These are phyloP conservation scores for Arctium lappa DNA, from an alignment of 129 eudicot species.

Conservation along the genomic window DNA sequence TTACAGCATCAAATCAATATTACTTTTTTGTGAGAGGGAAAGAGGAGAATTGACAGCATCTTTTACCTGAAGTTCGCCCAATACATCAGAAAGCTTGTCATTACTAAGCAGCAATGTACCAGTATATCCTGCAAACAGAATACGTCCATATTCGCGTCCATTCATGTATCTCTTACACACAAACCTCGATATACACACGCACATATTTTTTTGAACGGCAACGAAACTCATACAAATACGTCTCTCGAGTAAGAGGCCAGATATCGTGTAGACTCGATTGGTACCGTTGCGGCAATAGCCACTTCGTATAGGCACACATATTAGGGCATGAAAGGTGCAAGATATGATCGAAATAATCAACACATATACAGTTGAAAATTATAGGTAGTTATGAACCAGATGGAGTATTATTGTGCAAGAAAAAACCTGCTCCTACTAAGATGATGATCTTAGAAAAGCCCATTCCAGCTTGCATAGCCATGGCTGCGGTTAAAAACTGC, in stretches of 20 bases:
- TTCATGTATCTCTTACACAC: not conserved
- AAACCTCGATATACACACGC: not conserved
- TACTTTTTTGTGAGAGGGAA: not conserved
- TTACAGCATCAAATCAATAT: not conserved
- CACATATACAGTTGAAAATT: not conserved
- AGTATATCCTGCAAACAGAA: slow-evolving; percentile 51
- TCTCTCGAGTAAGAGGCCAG: not conserved
- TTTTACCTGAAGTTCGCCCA: slow-evolving; percentile 65
- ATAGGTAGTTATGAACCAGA: not conserved
- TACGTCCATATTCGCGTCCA: not conserved
- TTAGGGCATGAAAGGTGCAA: slow-evolving; percentile 1
- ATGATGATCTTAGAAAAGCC: slow-evolving; percentile 71
- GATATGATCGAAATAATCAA: not conserved
- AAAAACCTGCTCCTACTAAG: slow-evolving; percentile 25
- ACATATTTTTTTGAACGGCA: not conserved
- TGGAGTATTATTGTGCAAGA: not conserved
- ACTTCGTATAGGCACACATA: not conserved
- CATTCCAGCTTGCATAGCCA: slow-evolving; percentile 87
- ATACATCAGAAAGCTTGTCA: slow-evolving; percentile 63
- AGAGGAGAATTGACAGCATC: not conserved
- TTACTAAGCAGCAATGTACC: slow-evolving; percentile 54
- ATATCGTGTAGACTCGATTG: not conserved
- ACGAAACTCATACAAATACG: not conserved
- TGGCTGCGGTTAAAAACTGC: slow-evolving; percentile 20
- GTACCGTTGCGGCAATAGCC: not conserved